Evolutionary conservation across 192 early-diverging fungal genomes (phyloP).

Genomic region (Rhizophagus clarus): DNA sequence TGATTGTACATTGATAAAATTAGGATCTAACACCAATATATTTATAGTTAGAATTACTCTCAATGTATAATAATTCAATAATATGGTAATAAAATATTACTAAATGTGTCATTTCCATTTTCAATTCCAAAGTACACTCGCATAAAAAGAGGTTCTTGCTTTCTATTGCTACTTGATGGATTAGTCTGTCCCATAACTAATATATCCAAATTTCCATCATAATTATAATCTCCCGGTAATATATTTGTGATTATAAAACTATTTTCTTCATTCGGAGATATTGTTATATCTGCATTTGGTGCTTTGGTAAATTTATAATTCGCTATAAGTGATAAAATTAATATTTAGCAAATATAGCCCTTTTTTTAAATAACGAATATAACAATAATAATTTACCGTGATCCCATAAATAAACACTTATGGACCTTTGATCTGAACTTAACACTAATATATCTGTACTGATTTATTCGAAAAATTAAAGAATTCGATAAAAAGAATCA

Average conservation of each 20-base stretch:
- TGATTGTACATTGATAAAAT: constrained; percentile 43
- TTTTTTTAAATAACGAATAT: not conserved
- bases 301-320: not conserved
- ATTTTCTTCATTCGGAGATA: constrained; percentile 28
- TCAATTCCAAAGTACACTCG: constrained; percentile 75
- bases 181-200: constrained; percentile 69
- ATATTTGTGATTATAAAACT: constrained; percentile 68
- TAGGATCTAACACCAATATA: constrained; percentile 37
- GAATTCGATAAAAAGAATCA: not conserved
- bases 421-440: constrained; percentile 62
- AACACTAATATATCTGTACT: constrained; percentile 84
- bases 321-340: not conserved
- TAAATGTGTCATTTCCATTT: constrained; percentile 64
- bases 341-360: not conserved
- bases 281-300: not conserved
- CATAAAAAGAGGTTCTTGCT: constrained; percentile 58
- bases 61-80: not conserved
- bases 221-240: constrained; percentile 85
- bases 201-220: constrained; percentile 86
- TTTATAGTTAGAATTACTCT: not conserved
- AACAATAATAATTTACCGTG: constrained; percentile 43
- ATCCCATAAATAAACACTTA: constrained; percentile 75
- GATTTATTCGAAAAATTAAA: not conserved
- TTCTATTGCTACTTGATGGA: constrained; percentile 28
- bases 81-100: constrained; percentile 35